Evolutionary conservation across 1,284 basidiomycete species (phyloP).

Genomic region (Cerrena zonata): DNA sequence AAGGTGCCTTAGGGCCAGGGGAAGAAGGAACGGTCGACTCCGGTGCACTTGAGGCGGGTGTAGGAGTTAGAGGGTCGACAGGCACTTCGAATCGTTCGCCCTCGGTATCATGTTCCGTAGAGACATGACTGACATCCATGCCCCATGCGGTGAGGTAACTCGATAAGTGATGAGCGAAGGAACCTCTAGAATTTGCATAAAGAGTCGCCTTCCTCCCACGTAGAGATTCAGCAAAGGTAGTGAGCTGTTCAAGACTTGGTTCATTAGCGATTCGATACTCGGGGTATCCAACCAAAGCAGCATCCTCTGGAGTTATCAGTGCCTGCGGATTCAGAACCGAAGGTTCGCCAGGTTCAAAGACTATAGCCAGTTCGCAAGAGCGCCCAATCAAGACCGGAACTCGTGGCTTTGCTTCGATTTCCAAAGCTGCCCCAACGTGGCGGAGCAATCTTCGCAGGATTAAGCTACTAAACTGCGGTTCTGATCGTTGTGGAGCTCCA

Average conservation of each 20-base stretch:
- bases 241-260: constrained; percentile 72
- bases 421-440: constrained; percentile 61
- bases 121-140: constrained; percentile 82
- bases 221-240: constrained; percentile 73
- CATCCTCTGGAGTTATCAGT: constrained; percentile 39
- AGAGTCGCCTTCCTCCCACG: constrained; percentile 77
- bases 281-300: constrained; percentile 39
- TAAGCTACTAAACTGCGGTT: constrained; percentile 56
- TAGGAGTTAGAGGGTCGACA: constrained; percentile 3
- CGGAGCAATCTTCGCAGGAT: constrained; percentile 62
- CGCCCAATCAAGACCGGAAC: constrained; percentile 36
- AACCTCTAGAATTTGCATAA: constrained; percentile 75
- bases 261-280: constrained; percentile 53
- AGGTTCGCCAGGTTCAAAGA: constrained; percentile 49
- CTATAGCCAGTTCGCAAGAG: constrained; percentile 50
- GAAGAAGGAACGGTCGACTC: constrained; percentile 9
- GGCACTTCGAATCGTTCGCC: constrained; percentile 12
- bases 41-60: not conserved
- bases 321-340: constrained; percentile 28
- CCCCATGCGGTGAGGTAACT: constrained; percentile 92
- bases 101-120: constrained; percentile 53
- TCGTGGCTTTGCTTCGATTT: constrained; percentile 38
- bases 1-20: constrained; percentile 5
- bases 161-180: constrained; percentile 85
- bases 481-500: constrained; percentile 27